phyloP scores from a whole-genome alignment of 176 grass and related monocot species.

The Paspalum notatum region DNA sequence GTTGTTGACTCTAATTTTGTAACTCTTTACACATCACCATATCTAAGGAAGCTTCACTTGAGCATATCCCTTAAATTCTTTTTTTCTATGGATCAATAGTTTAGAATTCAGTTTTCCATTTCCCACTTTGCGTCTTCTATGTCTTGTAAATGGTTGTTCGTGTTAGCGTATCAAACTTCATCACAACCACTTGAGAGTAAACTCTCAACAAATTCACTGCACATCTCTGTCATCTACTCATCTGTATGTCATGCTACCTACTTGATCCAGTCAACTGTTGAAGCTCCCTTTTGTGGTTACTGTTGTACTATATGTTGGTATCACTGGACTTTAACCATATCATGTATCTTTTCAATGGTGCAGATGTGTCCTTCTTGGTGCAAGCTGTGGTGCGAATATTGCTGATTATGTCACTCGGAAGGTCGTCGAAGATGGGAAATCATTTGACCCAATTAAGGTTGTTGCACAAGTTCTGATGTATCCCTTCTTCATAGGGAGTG shows the following conservation, averaged over 20 bases:
- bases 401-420: conserved; percentile 84
- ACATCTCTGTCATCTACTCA: background rate
- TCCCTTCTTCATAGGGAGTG: conserved; percentile 85
- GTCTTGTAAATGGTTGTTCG: conserved; percentile 7
- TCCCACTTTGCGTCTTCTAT: background rate
- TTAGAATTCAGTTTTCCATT: background rate
- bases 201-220: background rate
- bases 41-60: conserved; percentile 13
- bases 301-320: background rate
- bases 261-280: background rate
- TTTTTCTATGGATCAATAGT: background rate
- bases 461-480: conserved; percentile 97
- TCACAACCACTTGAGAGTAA: conserved; percentile 14
- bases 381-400: conserved; percentile 88
- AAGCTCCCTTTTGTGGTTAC: conserved; percentile 8
- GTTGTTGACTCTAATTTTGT: background rate
- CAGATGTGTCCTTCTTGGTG: conserved; percentile 93
- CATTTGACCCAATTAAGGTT: conserved; percentile 75
- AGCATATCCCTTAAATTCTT: background rate
- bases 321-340: conserved; percentile 20
- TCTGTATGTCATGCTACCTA: conserved; percentile 4
- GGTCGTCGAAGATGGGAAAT: conserved; percentile 58
- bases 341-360: conserved; percentile 23
- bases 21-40: background rate
- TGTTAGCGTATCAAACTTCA: conserved; percentile 28